Conservation (phyloP, 2,329 filamentous ascomycete genomes). For the Cytospora leucostoma region DNA sequence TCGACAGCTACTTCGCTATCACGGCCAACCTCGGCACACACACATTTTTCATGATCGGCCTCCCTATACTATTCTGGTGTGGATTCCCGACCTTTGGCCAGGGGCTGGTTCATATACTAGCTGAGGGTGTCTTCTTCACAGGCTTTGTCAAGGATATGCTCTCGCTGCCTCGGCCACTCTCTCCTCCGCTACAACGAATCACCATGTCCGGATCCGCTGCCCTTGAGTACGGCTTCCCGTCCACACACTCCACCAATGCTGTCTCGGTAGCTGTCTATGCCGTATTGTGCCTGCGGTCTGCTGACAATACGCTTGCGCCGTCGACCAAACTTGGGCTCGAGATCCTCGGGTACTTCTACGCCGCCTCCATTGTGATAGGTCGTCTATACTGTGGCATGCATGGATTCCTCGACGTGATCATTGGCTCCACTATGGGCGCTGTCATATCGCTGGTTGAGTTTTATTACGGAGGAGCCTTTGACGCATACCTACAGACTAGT, state of each 20-base stretch:
- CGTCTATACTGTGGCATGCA: conserved; percentile 98
- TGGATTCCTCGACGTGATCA: conserved; percentile 86
- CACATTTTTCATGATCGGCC: conserved; percentile 96
- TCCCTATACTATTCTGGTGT: conserved; percentile 97
- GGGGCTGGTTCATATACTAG: conserved; percentile 76
- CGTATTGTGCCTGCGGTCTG: conserved; percentile 68
- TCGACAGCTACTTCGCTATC: conserved; percentile 96
- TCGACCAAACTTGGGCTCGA: conserved; percentile 65
- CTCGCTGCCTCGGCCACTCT: conserved; percentile 87
- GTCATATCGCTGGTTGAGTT: conserved; percentile 62
- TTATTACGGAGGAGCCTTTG: conserved; percentile 62
- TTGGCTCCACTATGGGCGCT: conserved; percentile 77
- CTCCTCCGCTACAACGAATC: conserved; percentile 88
- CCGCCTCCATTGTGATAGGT: conserved; percentile 84
- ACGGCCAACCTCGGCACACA: conserved; percentile 96
- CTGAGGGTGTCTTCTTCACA: conserved; percentile 79
- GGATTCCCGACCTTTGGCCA: conserved; percentile 83
- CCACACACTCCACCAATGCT: conserved; percentile 95
- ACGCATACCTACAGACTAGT: conserved; percentile 69
- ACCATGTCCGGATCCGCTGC: conserved; percentile 96
- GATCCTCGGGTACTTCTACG: conserved; percentile 77
- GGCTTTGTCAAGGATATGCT: conserved; percentile 94
- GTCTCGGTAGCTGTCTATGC: conserved; percentile 90
- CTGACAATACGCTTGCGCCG: conserved; percentile 62
- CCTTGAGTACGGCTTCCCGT: conserved; percentile 95